These are phyloP conservation scores for Misopates orontium DNA, from an alignment of 257 asterid genomes.

Conservation along the genomic window DNA sequence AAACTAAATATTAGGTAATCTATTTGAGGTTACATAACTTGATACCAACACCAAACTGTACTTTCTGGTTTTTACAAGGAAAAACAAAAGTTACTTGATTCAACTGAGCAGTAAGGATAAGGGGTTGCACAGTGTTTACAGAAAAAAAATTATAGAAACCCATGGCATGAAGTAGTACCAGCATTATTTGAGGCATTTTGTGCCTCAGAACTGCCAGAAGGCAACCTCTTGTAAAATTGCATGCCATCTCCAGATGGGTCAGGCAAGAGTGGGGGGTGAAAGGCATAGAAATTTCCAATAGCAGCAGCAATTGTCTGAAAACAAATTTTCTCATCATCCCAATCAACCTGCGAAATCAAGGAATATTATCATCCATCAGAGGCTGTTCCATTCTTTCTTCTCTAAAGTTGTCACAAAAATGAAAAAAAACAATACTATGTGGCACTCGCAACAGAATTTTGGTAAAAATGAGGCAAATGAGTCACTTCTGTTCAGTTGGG, in stretches of 20 bases:
- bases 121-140: constrained; percentile 21
- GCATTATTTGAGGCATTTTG: constrained; percentile 39
- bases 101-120: constrained; percentile 12
- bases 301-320: constrained; percentile 95
- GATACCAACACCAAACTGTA: neutral
- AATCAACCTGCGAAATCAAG: constrained; percentile 60
- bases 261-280: constrained; percentile 93
- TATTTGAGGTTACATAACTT: neutral
- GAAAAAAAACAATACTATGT: neutral
- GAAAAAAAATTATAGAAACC: neutral
- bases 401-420: neutral
- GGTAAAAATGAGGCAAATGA: neutral
- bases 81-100: constrained; percentile 6
- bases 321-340: constrained; percentile 87
- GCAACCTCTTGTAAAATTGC: constrained; percentile 62
- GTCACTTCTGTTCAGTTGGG: neutral
- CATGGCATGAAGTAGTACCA: constrained; percentile 36
- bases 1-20: neutral
- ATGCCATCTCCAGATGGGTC: constrained; percentile 82
- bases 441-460: neutral
- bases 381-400: neutral
- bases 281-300: constrained; percentile 82
- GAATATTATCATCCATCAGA: constrained; percentile 6
- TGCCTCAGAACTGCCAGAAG: constrained; percentile 40
- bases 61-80: neutral